Conservation (phyloP, 2,329 filamentous ascomycete genomes). For the Teratosphaeria zuluensis region DNA sequence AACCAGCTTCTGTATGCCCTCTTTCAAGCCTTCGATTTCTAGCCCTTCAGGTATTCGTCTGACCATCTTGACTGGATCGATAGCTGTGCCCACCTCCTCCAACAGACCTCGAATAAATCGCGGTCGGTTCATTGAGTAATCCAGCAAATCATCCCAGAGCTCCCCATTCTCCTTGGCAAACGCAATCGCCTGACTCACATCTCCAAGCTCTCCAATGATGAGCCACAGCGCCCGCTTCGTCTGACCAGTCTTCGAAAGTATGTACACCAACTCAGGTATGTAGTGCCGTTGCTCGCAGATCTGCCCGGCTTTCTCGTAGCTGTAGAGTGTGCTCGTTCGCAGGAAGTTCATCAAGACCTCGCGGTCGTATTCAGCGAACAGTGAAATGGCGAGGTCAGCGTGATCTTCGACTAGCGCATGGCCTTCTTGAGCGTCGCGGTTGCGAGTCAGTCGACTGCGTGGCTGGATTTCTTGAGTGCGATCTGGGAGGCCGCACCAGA, state of each 20-base stretch:
- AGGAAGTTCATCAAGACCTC: conserved; percentile 77
- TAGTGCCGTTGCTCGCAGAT: conserved; percentile 74
- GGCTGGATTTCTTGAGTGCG: conserved; percentile 16
- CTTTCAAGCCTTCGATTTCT: conserved; percentile 80
- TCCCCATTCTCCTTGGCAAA: conserved; percentile 94
- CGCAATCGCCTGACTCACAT: conserved; percentile 84
- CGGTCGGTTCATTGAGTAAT: conserved; percentile 97
- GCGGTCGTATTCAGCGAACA: conserved; percentile 80
- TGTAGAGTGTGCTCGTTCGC: conserved; percentile 69
- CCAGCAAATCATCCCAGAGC: conserved; percentile 86
- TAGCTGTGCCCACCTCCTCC: conserved; percentile 81
- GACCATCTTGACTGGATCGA: conserved; percentile 85
- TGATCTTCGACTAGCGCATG: conserved; percentile 68
- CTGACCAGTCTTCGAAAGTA: conserved; percentile 90
- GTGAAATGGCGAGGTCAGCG: conserved; percentile 72
- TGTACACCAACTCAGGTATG: conserved; percentile 86
- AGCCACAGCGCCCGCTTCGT: conserved; percentile 84
- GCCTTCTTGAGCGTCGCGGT: conserved; percentile 41
- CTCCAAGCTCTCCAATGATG: conserved; percentile 85
- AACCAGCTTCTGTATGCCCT: conserved; percentile 82
- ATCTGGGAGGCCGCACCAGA: conserved; percentile 67
- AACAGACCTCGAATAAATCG: conserved; percentile 85
- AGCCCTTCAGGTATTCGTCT: conserved; percentile 84
- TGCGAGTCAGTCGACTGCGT: conserved; percentile 10
- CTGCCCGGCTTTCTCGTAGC: conserved; percentile 67